These are phyloP conservation scores for Dianthus caryophyllus DNA, from an alignment of 148 eudicot genomes.

Conservation along the genomic window DNA sequence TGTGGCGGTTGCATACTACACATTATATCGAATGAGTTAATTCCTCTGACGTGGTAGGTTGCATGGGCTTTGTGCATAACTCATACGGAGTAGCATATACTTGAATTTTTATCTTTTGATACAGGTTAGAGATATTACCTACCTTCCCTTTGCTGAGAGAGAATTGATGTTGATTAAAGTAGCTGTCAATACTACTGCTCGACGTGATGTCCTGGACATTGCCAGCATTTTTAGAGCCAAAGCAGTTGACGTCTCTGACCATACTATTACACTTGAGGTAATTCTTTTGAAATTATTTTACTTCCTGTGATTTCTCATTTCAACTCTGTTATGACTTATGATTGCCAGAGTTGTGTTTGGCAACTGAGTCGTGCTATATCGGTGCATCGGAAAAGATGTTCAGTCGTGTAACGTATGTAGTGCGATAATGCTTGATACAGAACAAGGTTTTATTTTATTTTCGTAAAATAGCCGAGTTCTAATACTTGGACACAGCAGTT, in stretches of 20 bases:
- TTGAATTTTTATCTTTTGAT: constrained; percentile 10
- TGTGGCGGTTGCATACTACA: too few relatives aligned
- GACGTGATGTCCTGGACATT: constrained; percentile 86
- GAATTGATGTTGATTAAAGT: constrained; percentile 89
- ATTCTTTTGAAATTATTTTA: not conserved
- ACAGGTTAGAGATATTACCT: constrained; percentile 77
- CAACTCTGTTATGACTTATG: too few relatives aligned
- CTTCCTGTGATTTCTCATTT: not conserved
- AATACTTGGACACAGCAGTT: not conserved
- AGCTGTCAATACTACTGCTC: constrained; percentile 78
- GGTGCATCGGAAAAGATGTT: too few relatives aligned
- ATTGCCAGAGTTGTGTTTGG: too few relatives aligned
- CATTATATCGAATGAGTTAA: too few relatives aligned
- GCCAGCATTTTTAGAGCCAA: constrained; percentile 91
- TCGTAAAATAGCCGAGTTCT: not conserved
- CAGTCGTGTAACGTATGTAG: too few relatives aligned
- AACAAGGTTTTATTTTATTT: not conserved
- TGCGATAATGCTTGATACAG: too few relatives aligned
- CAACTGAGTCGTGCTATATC: too few relatives aligned
- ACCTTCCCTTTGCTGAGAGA: constrained; percentile 89
- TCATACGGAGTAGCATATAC: not conserved
- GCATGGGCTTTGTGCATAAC: too few relatives aligned
- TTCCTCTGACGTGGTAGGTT: too few relatives aligned
- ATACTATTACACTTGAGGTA: constrained; percentile 91
- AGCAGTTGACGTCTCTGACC: constrained; percentile 94